Base-by-base conservation (phyloP, 805 yeast species). In the Candida cerambycidarum region DNA sequence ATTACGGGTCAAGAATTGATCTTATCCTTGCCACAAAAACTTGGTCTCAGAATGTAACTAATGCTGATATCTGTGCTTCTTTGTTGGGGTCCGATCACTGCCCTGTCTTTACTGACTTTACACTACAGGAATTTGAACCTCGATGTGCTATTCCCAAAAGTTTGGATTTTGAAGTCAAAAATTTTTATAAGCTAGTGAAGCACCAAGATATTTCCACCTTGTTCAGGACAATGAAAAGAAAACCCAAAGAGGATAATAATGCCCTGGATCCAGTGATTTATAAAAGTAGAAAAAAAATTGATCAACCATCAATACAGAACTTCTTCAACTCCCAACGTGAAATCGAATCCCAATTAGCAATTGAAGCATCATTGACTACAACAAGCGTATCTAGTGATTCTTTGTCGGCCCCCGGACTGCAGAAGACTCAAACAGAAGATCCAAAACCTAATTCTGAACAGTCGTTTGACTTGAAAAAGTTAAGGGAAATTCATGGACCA, bases 51-150 rank as follows among this genome's bases (percentile, higher is more conserved):
- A 30, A 42, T 7, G 57, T 75, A 1, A 47, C 56, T 3, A 61
- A 70, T 33, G 73, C 80, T 0, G 75, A 75, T 47, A 85, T 86
- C n/a, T 75, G 85, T 75, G 83, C 89, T 0, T 72, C 72, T 33
- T 54, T 90, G 1, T 67, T 76, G 58, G 99, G 99, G 0, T 88
- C 97, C 0, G 99, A 92, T 59, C 99, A 92, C 62, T 92, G 98
- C 61, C 99, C 99, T 0, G 79, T 89, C 0, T 89, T 61, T 55
- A 73, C 89, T 1, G 97, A 89, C 58, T 55, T 89, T 33, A 27
- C 33, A 35, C 37, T 13, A 47, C 45, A n/a, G 7, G 30, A 15
- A 10, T 10, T 16, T 21, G 12, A 25, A 24, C 7, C 15, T 16
- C 13, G 5, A 6, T 12, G 11, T 2, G 13, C 14, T 10, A 21